Conservation (phyloP, 2,329 filamentous ascomycete species). For the Hypoxylon sp. region DNA sequence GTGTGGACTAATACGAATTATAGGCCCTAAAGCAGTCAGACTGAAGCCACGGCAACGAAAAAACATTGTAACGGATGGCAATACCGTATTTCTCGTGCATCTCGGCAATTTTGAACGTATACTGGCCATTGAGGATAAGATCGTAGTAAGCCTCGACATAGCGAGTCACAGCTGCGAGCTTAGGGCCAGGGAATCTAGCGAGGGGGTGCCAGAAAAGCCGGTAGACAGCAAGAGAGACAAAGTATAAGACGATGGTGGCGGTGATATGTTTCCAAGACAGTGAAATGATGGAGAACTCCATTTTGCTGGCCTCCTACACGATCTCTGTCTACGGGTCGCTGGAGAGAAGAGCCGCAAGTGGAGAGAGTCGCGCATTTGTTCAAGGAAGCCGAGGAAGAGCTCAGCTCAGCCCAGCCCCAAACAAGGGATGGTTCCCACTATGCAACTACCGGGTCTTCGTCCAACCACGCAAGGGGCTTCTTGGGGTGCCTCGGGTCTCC, state of each 20-base stretch:
- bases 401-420: too few species aligned
- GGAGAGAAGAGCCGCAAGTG: too few species aligned
- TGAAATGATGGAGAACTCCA: slow-evolving; percentile 10
- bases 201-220: slow-evolving; percentile 38
- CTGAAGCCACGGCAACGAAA: too few species aligned
- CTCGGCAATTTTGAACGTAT: slow-evolving; percentile 37
- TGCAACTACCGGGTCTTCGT: too few species aligned
- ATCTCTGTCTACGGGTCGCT: too few species aligned
- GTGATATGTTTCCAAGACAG: slow-evolving; percentile 21
- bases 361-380: too few species aligned
- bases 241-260: slow-evolving; percentile 24
- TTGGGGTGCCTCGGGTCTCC: too few species aligned
- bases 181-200: slow-evolving; percentile 38
- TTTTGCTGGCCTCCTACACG: background rate
- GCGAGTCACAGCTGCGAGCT: slow-evolving; percentile 29
- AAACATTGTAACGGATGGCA: background rate
- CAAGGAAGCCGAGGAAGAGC: too few species aligned
- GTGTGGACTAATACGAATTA: slow-evolving; percentile 37
- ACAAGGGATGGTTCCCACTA: too few species aligned
- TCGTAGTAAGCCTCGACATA: slow-evolving; percentile 38
- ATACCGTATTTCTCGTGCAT: slow-evolving; percentile 32
- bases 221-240: slow-evolving; percentile 29
- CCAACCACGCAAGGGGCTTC: too few species aligned
- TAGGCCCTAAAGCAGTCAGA: slow-evolving; percentile 20
- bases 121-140: slow-evolving; percentile 29